A percentile compares a stretch with the other conserved stretches of the same genome.
These are phyloP conservation scores for Acanthamoeba lenticulata DNA, from an alignment of 208 protist genomes.

Conservation along the genomic window DNA sequence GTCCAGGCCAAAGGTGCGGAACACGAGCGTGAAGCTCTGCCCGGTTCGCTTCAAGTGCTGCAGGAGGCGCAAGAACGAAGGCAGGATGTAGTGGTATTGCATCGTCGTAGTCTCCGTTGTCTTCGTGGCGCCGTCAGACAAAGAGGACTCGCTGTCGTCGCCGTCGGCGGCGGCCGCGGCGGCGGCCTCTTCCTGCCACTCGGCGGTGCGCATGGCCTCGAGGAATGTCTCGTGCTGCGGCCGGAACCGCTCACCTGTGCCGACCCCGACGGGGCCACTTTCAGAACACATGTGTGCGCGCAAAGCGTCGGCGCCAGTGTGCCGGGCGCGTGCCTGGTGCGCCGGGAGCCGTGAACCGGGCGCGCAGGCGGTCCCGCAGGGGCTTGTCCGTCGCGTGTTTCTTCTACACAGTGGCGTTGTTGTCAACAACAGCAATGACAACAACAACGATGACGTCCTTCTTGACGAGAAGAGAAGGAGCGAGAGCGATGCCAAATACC, in stretches of 20 bases:
- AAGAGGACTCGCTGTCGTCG: background rate
- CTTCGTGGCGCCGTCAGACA: no score
- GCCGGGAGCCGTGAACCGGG: background rate
- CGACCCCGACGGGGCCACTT: no score
- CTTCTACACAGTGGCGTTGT: background rate
- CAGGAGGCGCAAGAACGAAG: constrained; percentile 1
- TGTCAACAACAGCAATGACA: no score
- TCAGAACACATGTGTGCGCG: no score
- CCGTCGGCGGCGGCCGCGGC: background rate
- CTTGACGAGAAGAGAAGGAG: no score
- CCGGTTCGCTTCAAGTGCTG: background rate
- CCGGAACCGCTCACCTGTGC: no score
- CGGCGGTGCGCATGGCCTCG: background rate
- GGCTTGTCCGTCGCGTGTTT: background rate
- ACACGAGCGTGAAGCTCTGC: constrained; percentile 49
- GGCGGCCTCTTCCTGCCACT: background rate
- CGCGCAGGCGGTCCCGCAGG: background rate
- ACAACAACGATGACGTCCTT: no score
- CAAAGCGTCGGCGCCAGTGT: no score
- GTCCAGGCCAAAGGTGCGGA: constrained; percentile 44
- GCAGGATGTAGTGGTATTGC: constrained; percentile 24
- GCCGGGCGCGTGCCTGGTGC: background rate
- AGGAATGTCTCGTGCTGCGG: background rate
- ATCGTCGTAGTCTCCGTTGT: no score
- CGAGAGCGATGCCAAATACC: no score